These are phyloP conservation scores for Arabidopsis thaliana DNA, from an alignment of 345 rosid species.

Conservation along the genomic window TAIR10.1 NC_003075.7:17399501-17400000, in stretches of 20 bases:
- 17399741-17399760: background rate
- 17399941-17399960: constrained; percentile 20
- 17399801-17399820: background rate
- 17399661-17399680: background rate
- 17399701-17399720: no score
- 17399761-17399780: background rate
- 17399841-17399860: background rate
- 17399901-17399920: constrained; percentile 1
- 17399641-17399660: background rate
- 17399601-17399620: background rate
- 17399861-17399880: constrained; percentile 11
- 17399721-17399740: no score
- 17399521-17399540: background rate
- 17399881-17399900: constrained; percentile 15
- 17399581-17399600: background rate
- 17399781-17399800: background rate
- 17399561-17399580: background rate
- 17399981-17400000: constrained; percentile 4
- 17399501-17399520: constrained; percentile 24
- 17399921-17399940: constrained; percentile 21
- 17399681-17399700: background rate
- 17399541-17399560: background rate
- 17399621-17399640: background rate
- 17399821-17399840: constrained; percentile 15
- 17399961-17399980: constrained; percentile 5